Conservation (phyloP, 2,329 filamentous ascomycete genomes). For the Colletotrichum musicola region DNA sequence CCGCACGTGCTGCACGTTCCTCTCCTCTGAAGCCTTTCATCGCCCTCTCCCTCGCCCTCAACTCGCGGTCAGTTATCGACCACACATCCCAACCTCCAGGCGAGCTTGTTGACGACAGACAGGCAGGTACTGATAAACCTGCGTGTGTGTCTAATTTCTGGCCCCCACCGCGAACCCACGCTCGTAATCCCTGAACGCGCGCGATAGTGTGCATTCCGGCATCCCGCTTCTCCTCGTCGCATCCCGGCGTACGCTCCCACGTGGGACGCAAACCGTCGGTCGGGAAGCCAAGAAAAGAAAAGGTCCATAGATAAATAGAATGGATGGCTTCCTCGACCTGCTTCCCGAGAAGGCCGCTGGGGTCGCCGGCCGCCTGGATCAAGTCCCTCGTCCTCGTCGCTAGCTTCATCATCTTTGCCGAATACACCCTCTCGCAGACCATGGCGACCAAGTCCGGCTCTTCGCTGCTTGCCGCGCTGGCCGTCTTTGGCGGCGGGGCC, state of each 20-base stretch:
- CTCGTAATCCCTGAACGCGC: constrained; percentile 14
- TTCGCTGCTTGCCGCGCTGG: constrained; percentile 35
- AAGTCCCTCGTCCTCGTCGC: constrained; percentile 34
- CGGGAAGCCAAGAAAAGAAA: neutral
- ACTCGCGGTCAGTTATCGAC: neutral
- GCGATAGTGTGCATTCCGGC: neutral
- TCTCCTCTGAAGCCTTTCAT: constrained; percentile 23
- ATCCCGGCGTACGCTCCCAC: neutral
- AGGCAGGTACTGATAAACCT: neutral
- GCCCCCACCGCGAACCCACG: neutral
- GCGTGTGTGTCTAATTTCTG: neutral
- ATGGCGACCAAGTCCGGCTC: constrained; percentile 34
- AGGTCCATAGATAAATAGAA: constrained; percentile 6
- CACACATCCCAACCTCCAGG: constrained; percentile 5
- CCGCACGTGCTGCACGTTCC: constrained; percentile 35
- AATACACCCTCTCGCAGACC: constrained; percentile 26
- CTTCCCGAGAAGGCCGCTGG: constrained; percentile 29
- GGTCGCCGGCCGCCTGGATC: constrained; percentile 34
- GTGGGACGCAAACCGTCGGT: neutral
- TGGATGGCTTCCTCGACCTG: constrained; percentile 35
- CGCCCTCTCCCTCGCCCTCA: constrained; percentile 3
- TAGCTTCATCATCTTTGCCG: constrained; percentile 31
- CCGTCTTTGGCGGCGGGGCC: constrained; percentile 24
- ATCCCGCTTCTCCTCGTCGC: neutral
- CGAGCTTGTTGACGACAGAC: constrained; percentile 8